Percentiles rank a stretch among this genome's conserved stretches.
Conservation (phyloP, 805 yeast genomes). For the Hanseniaspora vineae region DNA sequence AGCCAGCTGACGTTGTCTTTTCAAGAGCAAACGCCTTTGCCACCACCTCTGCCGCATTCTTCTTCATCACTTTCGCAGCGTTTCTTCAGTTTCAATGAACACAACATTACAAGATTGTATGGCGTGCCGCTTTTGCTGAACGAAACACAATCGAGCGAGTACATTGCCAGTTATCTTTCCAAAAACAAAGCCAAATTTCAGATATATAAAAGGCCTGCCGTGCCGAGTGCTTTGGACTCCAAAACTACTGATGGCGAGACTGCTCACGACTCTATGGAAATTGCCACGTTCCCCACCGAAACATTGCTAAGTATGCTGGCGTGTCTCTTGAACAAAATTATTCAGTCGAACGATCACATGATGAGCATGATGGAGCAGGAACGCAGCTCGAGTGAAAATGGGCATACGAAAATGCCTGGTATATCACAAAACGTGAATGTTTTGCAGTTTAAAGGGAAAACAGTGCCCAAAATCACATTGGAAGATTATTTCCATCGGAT, state of each 20-base stretch:
- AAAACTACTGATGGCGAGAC: too few species aligned
- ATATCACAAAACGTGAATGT: slow-evolving; percentile 45
- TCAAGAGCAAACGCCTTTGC: too few species aligned
- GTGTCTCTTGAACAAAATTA: slow-evolving; percentile 70
- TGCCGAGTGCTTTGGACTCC: too few species aligned
- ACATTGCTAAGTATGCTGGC: slow-evolving; percentile 77
- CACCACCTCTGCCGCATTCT: too few species aligned
- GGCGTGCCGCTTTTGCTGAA: slow-evolving; percentile 7
- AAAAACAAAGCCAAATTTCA: slow-evolving; percentile 1
- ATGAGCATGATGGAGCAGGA: slow-evolving; percentile 23
- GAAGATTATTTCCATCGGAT: slow-evolving; percentile 85
- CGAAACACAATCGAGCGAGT: not conserved
- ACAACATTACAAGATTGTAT: not conserved
- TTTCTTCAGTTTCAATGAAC: not conserved
- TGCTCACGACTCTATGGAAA: slow-evolving; percentile 26
- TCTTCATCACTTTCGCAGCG: not conserved
- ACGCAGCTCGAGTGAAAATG: slow-evolving; percentile 1
- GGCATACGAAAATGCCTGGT: too few species aligned
- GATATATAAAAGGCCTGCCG: not conserved
- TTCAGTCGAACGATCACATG: slow-evolving; percentile 77
- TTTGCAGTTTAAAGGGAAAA: slow-evolving; percentile 88
- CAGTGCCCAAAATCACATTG: slow-evolving; percentile 87
- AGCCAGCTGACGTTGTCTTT: not conserved
- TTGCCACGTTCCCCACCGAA: slow-evolving; percentile 71
- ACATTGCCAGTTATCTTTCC: not conserved